phyloP scores from a whole-genome alignment of 495 filamentous ascomycete species.

The Trichoderma reesei region DNA sequence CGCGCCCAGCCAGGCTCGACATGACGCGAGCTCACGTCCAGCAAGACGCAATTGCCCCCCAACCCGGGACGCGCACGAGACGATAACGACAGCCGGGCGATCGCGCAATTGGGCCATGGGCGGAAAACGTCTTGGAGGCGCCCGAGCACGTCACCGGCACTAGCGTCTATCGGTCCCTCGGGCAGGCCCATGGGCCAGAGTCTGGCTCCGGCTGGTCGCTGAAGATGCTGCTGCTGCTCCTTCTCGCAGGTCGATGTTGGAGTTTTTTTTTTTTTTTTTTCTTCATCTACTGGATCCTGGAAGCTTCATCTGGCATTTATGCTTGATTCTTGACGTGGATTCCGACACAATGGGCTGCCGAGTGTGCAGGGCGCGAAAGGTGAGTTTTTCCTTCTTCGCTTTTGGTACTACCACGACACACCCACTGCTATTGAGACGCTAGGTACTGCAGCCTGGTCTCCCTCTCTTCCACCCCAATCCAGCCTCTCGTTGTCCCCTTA shows the following conservation, averaged over 20 bases:
- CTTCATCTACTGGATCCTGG: not conserved
- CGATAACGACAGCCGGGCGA: not conserved
- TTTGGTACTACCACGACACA: too few relatives aligned
- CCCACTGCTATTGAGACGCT: too few relatives aligned
- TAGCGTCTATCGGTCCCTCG: conserved; percentile 6
- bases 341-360: conserved; percentile 6
- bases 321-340: too few relatives aligned
- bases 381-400: not conserved
- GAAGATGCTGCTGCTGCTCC: not conserved
- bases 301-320: too few relatives aligned
- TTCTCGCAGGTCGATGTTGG: not conserved
- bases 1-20: not conserved
- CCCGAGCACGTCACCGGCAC: conserved; percentile 6
- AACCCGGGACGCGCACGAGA: not conserved
- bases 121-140: conserved; percentile 5
- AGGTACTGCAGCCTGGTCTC: too few relatives aligned
- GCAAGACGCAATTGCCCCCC: not conserved
- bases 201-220: not conserved
- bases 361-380: conserved; percentile 10
- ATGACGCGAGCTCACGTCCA: not conserved
- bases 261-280: not conserved
- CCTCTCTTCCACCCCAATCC: not conserved
- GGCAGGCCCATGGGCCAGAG: not conserved
- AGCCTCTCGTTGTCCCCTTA: not conserved
- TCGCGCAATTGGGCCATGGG: conserved; percentile 8